Percentiles rank a stretch among this genome's conserved stretches.
Conservation (phyloP, 73 alveolate genomes). For the Blepharisma stoltei region DNA sequence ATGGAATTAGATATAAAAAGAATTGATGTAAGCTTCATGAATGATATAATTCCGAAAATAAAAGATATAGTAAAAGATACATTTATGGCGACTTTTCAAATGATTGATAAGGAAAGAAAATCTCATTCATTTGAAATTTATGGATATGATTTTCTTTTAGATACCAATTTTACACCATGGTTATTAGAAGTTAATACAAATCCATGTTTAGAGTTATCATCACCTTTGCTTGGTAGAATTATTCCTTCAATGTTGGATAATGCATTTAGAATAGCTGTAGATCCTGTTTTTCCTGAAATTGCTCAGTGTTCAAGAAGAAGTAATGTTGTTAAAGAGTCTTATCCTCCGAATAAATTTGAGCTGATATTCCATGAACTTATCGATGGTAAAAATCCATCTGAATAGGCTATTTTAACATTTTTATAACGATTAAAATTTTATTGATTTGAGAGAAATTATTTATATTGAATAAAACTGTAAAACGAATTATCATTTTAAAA, state of each 20-base stretch:
- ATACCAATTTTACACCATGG: conserved; percentile 63
- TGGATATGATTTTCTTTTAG: conserved; percentile 80
- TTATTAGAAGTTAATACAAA: conserved; percentile 79
- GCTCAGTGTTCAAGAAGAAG: conserved; percentile 15
- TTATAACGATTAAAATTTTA: no score
- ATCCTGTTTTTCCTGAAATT: conserved; percentile 46
- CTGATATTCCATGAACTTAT: background rate
- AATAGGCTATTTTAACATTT: background rate
- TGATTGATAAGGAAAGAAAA: conserved; percentile 69
- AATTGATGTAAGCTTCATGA: background rate
- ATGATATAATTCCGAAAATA: background rate
- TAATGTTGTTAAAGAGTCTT: background rate
- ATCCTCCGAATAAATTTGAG: conserved; percentile 11
- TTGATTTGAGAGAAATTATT: no score
- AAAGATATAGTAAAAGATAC: conserved; percentile 64
- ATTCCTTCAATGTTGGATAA: conserved; percentile 76
- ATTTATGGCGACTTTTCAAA: conserved; percentile 55
- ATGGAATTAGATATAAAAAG: no score
- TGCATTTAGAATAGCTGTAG: conserved; percentile 53
- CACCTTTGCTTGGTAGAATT: conserved; percentile 62
- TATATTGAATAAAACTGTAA: no score
- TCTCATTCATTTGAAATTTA: conserved; percentile 66
- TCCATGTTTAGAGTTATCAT: conserved; percentile 69
- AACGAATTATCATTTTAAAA: no score
- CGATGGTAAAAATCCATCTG: background rate